Percentiles rank a stretch among this genome's conserved stretches.
Evolutionary conservation across 176 grass and related monocot species (phyloP).

Genomic region (Carex scoparia): DNA sequence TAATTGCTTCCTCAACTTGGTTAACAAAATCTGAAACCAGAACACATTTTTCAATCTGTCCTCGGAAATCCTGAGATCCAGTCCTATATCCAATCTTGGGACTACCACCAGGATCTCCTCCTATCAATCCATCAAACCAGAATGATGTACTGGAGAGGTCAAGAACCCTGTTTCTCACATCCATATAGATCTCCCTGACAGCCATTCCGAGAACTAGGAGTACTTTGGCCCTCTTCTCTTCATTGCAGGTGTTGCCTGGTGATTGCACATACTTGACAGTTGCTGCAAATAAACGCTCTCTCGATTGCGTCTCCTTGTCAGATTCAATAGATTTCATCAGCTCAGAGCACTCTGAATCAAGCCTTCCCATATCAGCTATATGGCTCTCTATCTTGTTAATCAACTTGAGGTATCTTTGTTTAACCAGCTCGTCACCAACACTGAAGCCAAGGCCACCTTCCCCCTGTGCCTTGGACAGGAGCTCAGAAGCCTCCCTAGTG

Average conservation of each 20-base stretch:
- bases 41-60: slow-evolving; percentile 88
- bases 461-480: slow-evolving; percentile 72
- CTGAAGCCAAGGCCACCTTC: slow-evolving; percentile 33
- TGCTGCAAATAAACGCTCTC: slow-evolving; percentile 57
- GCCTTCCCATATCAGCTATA: slow-evolving; percentile 59
- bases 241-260: slow-evolving; percentile 46
- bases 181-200: slow-evolving; percentile 56
- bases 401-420: slow-evolving; percentile 72
- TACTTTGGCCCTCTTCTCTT: slow-evolving; percentile 60
- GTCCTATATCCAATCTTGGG: slow-evolving; percentile 41
- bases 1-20: slow-evolving; percentile 66
- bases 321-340: slow-evolving; percentile 73
- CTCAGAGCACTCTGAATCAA: slow-evolving; percentile 63
- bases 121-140: slow-evolving; percentile 36
- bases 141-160: slow-evolving; percentile 52
- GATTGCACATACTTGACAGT: slow-evolving; percentile 77
- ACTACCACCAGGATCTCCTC: slow-evolving; percentile 30
- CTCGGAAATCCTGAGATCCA: slow-evolving; percentile 49
- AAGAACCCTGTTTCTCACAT: slow-evolving; percentile 47
- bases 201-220: slow-evolving; percentile 57
- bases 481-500: slow-evolving; percentile 69
- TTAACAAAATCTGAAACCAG: slow-evolving; percentile 62
- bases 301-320: slow-evolving; percentile 66
- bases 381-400: slow-evolving; percentile 72
- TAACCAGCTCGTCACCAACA: slow-evolving; percentile 43